Percentiles rank a stretch among this genome's conserved stretches.
phyloP scores from a whole-genome alignment of 1,139 yeast species.

The Sugiyamaella paludigena region DNA sequence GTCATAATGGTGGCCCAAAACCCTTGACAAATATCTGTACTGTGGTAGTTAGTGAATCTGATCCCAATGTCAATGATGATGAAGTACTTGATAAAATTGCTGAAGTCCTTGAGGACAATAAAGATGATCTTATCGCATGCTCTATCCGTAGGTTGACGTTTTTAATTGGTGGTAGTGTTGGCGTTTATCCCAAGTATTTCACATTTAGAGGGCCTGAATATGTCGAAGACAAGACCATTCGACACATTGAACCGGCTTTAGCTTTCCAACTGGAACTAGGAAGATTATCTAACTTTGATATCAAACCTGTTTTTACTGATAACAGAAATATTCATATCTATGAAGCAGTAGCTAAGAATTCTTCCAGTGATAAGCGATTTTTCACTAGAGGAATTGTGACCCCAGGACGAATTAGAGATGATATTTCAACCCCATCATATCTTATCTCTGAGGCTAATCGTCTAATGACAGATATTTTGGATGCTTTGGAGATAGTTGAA shows the following conservation, averaged over 20 bases:
- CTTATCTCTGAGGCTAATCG: constrained; percentile 94
- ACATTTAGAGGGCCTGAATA: constrained; percentile 91
- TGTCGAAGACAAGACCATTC: constrained; percentile 73
- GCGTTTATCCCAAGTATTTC: constrained; percentile 90
- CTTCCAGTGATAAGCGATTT: constrained; percentile 90
- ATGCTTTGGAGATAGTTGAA: constrained; percentile 90
- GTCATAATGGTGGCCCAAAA: constrained; percentile 23
- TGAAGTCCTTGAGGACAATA: constrained; percentile 65
- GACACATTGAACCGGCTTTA: constrained; percentile 97
- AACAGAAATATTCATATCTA: constrained; percentile 97
- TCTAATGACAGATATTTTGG: constrained; percentile 91
- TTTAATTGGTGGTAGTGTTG: constrained; percentile 78
- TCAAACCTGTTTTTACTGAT: constrained; percentile 92
- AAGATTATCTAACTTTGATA: constrained; percentile 89
- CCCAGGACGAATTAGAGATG: constrained; percentile 92
- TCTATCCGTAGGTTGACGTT: constrained; percentile 90
- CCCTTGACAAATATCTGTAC: constrained; percentile 74
- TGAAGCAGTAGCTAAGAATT: constrained; percentile 92
- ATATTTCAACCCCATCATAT: constrained; percentile 88
- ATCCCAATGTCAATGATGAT: constrained; percentile 70
- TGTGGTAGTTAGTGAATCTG: constrained; percentile 69
- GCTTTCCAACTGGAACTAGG: constrained; percentile 96
- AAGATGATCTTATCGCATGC: constrained; percentile 64
- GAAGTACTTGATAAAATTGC: constrained; percentile 61
- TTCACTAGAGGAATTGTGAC: constrained; percentile 96